These are phyloP conservation scores for Talaromyces marneffei DNA, from an alignment of 2,329 filamentous ascomycete species.

Conservation along the genomic window DNA sequence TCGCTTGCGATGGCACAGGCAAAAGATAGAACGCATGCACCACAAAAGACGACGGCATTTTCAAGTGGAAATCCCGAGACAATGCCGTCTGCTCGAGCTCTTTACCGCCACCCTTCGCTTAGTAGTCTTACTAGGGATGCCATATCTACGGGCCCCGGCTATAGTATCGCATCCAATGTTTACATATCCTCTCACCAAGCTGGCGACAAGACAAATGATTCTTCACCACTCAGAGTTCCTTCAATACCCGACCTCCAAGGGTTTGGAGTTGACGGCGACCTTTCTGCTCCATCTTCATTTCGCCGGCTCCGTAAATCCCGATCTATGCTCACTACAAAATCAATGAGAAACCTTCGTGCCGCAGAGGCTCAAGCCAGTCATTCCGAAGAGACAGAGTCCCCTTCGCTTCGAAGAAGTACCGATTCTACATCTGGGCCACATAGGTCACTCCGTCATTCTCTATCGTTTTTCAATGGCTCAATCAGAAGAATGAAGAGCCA, in stretches of 20 bases:
- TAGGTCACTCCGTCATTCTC: conserved; percentile 34
- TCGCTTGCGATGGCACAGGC: conserved; percentile 39
- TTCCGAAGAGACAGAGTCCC: conserved; percentile 12
- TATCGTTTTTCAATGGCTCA: conserved; percentile 36
- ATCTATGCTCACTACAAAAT: conserved; percentile 44
- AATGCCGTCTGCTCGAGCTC: conserved; percentile 18
- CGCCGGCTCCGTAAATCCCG: conserved; percentile 42
- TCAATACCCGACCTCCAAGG: conserved; percentile 29
- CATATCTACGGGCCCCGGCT: conserved; percentile 1
- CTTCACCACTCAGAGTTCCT: conserved; percentile 20
- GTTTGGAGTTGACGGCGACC: conserved; percentile 29
- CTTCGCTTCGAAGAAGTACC: conserved; percentile 7
- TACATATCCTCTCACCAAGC: not conserved
- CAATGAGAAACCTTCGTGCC: conserved; percentile 30
- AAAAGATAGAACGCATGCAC: conserved; percentile 23
- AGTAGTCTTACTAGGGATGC: conserved; percentile 16
- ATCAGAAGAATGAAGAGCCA: conserved; percentile 27
- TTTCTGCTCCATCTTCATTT: conserved; percentile 43
- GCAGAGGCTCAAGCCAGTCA: conserved; percentile 19
- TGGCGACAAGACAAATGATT: conserved; percentile 3
- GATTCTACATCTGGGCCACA: conserved; percentile 16
- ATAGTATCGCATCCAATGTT: not conserved
- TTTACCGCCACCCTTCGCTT: conserved; percentile 19
- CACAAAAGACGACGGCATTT: conserved; percentile 10
- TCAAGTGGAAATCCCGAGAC: conserved; percentile 20